These are phyloP conservation scores for Escallonia herrerae DNA, from an alignment of 129 eudicot genomes.

Conservation along the genomic window DNA sequence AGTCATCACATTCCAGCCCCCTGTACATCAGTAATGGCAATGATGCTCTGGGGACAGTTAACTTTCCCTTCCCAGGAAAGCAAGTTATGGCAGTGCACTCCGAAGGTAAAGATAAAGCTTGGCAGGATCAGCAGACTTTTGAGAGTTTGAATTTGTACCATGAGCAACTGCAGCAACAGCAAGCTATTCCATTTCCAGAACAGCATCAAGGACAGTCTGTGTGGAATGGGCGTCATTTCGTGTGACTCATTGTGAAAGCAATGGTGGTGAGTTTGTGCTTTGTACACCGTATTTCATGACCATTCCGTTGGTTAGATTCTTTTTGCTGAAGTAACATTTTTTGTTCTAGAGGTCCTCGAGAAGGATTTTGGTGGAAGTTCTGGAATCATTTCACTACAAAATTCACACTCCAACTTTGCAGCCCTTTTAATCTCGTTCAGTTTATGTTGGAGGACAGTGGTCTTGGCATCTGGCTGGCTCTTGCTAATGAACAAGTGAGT, in stretches of 20 bases:
- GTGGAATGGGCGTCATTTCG: constrained; percentile 45
- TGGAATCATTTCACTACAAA: constrained; percentile 28
- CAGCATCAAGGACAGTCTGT: constrained; percentile 39
- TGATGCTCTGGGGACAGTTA: constrained; percentile 22
- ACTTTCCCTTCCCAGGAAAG: constrained; percentile 54
- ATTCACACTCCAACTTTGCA: constrained; percentile 33
- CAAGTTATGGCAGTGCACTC: constrained; percentile 28
- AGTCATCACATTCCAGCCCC: constrained; percentile 19
- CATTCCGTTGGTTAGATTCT: not conserved
- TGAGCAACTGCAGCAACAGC: constrained; percentile 32
- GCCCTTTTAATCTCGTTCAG: constrained; percentile 23
- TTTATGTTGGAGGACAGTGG: constrained; percentile 39
- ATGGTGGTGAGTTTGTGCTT: constrained; percentile 21
- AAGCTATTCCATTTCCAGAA: constrained; percentile 25
- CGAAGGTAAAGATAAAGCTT: constrained; percentile 22
- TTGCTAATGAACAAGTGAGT: constrained; percentile 30
- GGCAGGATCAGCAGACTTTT: constrained; percentile 9
- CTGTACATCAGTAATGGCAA: constrained; percentile 16
- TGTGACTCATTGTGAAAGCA: constrained; percentile 28
- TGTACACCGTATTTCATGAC: not conserved
- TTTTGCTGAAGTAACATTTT: constrained; percentile 1
- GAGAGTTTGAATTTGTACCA: constrained; percentile 19
- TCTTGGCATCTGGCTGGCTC: constrained; percentile 36
- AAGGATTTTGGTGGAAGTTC: constrained; percentile 25
- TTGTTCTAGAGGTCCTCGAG: constrained; percentile 20